phyloP scores from a whole-genome alignment of 306 rosid genomes.

The Arachis hypogaea region DNA sequence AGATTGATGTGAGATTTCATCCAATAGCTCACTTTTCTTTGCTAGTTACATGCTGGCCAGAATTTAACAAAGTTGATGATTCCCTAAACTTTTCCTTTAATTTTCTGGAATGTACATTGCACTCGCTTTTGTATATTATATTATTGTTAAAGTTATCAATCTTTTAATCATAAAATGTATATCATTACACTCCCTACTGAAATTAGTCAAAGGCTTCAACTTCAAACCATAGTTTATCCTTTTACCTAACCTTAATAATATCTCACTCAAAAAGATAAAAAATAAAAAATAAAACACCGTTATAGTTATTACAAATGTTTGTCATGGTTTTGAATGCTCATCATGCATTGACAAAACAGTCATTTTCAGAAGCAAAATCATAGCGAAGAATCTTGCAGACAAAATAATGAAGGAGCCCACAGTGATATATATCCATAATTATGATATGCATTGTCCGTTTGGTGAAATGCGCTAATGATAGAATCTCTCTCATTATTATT shows the following conservation, averaged over 20 bases:
- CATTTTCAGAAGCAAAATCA: constrained; percentile 68
- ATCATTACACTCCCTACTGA: constrained; percentile 2
- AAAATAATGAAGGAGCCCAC: constrained; percentile 71
- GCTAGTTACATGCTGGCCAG: too few species aligned
- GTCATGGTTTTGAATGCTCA: constrained; percentile 38
- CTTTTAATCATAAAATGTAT: background rate
- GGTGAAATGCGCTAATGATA: constrained; percentile 55
- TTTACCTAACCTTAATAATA: constrained; percentile 50
- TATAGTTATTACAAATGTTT: constrained; percentile 43
- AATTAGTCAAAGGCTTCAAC: constrained; percentile 42
- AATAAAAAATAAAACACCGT: constrained; percentile 25
- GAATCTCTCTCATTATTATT: constrained; percentile 44
- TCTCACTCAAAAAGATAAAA: constrained; percentile 40
- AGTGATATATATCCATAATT: constrained; percentile 43
- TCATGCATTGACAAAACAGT: constrained; percentile 65
- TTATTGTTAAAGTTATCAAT: background rate
- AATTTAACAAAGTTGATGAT: too few species aligned
- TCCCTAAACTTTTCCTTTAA: too few species aligned
- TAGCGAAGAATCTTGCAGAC: constrained; percentile 80
- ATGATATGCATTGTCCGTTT: constrained; percentile 47
- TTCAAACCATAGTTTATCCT: constrained; percentile 42
- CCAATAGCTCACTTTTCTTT: too few species aligned
- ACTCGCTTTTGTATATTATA: background rate
- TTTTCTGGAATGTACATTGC: background rate
- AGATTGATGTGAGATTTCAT: too few species aligned